Percentiles rank a stretch among this genome's conserved stretches.
These are phyloP conservation scores for Saposhnikovia divaricata DNA, from an alignment of 129 eudicot species.

Conservation along the genomic window DNA sequence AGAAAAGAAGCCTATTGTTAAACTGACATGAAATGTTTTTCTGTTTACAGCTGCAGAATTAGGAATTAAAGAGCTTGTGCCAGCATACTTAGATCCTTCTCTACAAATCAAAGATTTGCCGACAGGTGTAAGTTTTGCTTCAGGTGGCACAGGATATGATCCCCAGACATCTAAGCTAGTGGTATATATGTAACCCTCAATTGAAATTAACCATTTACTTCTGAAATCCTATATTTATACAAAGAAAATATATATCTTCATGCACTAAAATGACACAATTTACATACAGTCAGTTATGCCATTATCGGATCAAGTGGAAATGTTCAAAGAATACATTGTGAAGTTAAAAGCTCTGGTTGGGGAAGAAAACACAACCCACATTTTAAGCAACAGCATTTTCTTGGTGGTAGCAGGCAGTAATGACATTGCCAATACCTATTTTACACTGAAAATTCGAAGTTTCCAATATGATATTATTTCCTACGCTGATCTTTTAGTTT, in stretches of 20 bases:
- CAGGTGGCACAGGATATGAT: constrained; percentile 11
- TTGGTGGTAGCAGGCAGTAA: constrained; percentile 1
- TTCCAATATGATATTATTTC: constrained; percentile 4
- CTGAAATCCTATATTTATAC: background rate
- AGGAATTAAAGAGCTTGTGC: constrained; percentile 12
- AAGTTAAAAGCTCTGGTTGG: background rate
- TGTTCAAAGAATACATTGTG: constrained; percentile 8
- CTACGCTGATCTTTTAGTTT: background rate
- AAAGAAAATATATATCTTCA: background rate
- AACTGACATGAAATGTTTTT: background rate
- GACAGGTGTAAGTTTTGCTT: constrained; percentile 6
- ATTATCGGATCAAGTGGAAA: constrained; percentile 5
- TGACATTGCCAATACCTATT: constrained; percentile 12
- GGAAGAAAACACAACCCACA: constrained; percentile 3
- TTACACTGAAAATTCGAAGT: background rate
- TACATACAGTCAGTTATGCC: constrained; percentile 5
- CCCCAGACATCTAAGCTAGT: constrained; percentile 2
- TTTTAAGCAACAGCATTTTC: background rate
- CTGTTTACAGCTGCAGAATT: background rate
- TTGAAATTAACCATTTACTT: background rate
- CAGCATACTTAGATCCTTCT: constrained; percentile 4
- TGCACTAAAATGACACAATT: background rate
- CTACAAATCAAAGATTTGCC: background rate
- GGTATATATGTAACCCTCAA: background rate
- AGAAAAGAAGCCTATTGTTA: background rate